Evolutionary conservation across 352 stramenopile genomes (phyloP), one percentile per base, ranked within the genome.

Genomic region (Phytopythium kandeliae): DNA sequence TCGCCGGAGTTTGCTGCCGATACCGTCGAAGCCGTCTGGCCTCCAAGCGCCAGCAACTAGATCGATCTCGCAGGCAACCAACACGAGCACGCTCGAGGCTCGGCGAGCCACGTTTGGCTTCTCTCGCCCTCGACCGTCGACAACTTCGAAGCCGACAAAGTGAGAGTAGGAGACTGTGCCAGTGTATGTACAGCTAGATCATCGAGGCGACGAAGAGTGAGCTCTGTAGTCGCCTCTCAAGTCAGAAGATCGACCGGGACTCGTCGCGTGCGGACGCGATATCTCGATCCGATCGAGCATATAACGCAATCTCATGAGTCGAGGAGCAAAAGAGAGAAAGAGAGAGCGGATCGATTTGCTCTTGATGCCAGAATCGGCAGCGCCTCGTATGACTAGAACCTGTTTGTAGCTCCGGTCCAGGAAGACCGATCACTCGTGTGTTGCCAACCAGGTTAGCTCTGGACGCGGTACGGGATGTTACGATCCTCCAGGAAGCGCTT

Each of bases 401-500:
- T n/a, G n/a, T n/a, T n/a, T n/a, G n/a, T n/a, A n/a, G n/a, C 37
- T 1, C 7, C 37, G 8, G 7, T 4, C 37, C 21, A 26, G 9
- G 11, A 26, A 0, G 37, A 9, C 37, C n/a, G 8, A 10, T 6
- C 6, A 19, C 19, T 25, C 37, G 37, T 19, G 15, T 34, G 41
- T 24, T 21, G n/a, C 42, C 31, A 25, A 33, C 30, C 26, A 19
- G 1, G 33, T 55, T 66, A 85, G 53, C 67, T 84, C 58, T 91
- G 80, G 51, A 85, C 78, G 34, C 84, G 80, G 62, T 90, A 95
- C 13, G 81, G 67, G 43, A 95, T 95, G 71, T 92, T 92, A 45
- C 78, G 67, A 64, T 95, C 84, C 57, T 92, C 80, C 12, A 95
- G 63, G 65, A 90, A 95, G 25, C 81, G 78, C 62, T 92, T 92